These are phyloP conservation scores for Kwoniella sp. DNA, from an alignment of 768 basidiomycete genomes.

Conservation along the genomic window DNA sequence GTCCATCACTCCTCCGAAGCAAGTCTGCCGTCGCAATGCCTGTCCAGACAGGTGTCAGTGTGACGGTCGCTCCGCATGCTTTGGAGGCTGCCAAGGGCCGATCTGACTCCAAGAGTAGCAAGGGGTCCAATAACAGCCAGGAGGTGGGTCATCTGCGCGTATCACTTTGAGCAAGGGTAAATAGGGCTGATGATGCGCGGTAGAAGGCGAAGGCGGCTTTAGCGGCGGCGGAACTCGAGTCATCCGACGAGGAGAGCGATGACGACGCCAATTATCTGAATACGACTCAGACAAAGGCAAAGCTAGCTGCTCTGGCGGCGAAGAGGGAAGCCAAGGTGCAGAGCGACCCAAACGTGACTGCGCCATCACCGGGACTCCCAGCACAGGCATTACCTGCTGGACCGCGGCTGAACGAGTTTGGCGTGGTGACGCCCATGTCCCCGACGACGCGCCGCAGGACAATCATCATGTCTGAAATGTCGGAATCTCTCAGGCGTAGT, in stretches of 20 bases:
- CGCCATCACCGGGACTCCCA: neutral
- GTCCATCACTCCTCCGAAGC: conserved; percentile 35
- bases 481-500: conserved; percentile 40
- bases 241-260: conserved; percentile 27
- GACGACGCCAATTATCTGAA: conserved; percentile 35
- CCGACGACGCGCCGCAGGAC: conserved; percentile 36
- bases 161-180: too few species aligned
- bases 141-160: conserved; percentile 10
- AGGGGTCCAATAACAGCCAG: conserved; percentile 13
- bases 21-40: conserved; percentile 49
- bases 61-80: conserved; percentile 26
- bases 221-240: conserved; percentile 23
- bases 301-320: conserved; percentile 30
- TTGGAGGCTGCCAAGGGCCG: neutral
- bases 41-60: conserved; percentile 46
- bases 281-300: conserved; percentile 30
- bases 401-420: conserved; percentile 13
- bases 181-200: too few species aligned
- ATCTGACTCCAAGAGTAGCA: neutral
- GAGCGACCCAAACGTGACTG: neutral
- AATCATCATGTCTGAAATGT: conserved; percentile 45
- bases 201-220: conserved; percentile 17
- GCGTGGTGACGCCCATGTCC: conserved; percentile 28
- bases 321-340: conserved; percentile 24
- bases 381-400: conserved; percentile 16